phyloP scores from a whole-genome alignment of 2,329 filamentous ascomycete genomes.

The Hypoxylon sp. region DNA sequence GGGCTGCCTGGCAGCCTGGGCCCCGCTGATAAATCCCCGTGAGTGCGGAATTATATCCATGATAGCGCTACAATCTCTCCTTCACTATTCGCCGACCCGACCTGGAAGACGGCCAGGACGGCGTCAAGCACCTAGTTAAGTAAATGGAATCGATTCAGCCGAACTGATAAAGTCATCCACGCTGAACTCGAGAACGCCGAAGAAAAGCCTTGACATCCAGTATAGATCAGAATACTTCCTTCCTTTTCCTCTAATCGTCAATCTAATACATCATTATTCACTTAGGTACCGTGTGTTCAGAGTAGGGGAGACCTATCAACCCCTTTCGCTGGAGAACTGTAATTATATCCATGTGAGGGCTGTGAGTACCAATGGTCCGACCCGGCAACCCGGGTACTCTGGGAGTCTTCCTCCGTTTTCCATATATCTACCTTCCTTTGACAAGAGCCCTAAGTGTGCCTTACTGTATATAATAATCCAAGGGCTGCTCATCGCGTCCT shows the following conservation, averaged over 20 bases:
- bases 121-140: not conserved
- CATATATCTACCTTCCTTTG: not conserved
- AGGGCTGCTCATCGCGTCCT: not conserved
- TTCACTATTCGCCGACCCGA: too few species aligned
- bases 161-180: not conserved
- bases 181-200: not conserved
- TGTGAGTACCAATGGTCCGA: not conserved
- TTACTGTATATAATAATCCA: not conserved
- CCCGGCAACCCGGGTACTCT: too few species aligned
- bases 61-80: too few species aligned
- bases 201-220: not conserved
- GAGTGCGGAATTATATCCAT: too few species aligned
- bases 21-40: not conserved
- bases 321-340: not conserved
- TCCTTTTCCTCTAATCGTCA: not conserved
- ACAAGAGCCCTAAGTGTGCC: not conserved
- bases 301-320: not conserved
- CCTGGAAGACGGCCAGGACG: too few species aligned
- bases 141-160: not conserved
- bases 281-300: conserved; percentile 4
- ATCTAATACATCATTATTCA: not conserved
- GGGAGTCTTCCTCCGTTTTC: not conserved
- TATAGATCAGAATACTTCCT: conserved; percentile 1
- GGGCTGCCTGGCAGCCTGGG: not conserved
- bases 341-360: not conserved